Conservation (phyloP, 1,139 yeast genomes). For the Pichia sp. region DNA sequence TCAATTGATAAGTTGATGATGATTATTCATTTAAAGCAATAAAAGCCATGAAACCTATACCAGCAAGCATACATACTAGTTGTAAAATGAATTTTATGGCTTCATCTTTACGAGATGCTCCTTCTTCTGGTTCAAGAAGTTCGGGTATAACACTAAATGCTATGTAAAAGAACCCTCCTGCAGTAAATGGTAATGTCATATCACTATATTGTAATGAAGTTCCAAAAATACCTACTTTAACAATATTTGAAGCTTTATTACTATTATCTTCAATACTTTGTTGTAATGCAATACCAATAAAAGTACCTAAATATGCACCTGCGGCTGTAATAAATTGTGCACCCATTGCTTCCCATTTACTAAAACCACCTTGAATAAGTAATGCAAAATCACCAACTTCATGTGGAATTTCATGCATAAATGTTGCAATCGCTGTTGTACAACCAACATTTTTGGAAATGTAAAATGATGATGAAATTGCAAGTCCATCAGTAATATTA, state of each 20-base stretch:
- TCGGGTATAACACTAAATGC: constrained; percentile 66
- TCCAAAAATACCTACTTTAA: constrained; percentile 38
- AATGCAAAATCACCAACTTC: constrained; percentile 71
- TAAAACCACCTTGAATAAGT: constrained; percentile 56
- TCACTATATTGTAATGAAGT: constrained; percentile 45
- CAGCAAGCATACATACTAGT: constrained; percentile 39
- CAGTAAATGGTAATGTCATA: constrained; percentile 58
- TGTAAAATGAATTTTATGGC: constrained; percentile 36
- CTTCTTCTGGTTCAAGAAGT: constrained; percentile 39
- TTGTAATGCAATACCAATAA: constrained; percentile 50
- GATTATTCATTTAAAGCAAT: constrained; percentile 42
- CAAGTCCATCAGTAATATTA: constrained; percentile 66
- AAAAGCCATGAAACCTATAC: constrained; percentile 45
- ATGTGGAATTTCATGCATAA: constrained; percentile 70
- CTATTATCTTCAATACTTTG: constrained; percentile 8
- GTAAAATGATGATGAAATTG: constrained; percentile 61
- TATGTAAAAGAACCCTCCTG: constrained; percentile 64
- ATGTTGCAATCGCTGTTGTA: constrained; percentile 57
- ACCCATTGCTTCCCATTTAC: constrained; percentile 54
- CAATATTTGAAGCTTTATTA: constrained; percentile 19
- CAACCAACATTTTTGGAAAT: constrained; percentile 52
- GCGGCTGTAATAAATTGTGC: constrained; percentile 57
- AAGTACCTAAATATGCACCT: constrained; percentile 60
- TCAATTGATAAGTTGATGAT: no score
- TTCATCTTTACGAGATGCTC: constrained; percentile 32